phyloP scores from a whole-genome alignment of 805 yeast species.

The Teunomyces kruisii region DNA sequence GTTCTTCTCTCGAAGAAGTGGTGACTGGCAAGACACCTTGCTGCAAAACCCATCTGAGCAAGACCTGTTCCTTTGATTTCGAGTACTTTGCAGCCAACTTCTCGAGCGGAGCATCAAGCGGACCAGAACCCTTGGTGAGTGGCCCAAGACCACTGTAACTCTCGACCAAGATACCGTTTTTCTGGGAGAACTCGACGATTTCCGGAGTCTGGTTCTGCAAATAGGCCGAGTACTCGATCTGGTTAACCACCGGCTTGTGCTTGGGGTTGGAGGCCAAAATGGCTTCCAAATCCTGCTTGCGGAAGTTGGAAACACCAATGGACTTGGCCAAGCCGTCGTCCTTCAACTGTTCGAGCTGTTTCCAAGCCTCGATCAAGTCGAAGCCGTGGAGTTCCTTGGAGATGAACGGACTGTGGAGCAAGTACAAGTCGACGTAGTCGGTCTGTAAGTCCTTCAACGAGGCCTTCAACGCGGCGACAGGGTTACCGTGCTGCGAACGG shows the following conservation, averaged over 20 bases:
- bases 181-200: slow-evolving; percentile 27
- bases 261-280: slow-evolving; percentile 35
- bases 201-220: slow-evolving; percentile 35
- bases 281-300: slow-evolving; percentile 44
- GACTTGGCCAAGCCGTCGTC: slow-evolving; percentile 55
- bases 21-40: slow-evolving; percentile 46
- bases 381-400: slow-evolving; percentile 34
- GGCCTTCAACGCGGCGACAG: slow-evolving; percentile 39
- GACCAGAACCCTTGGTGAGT: slow-evolving; percentile 16
- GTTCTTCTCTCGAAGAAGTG: slow-evolving; percentile 40
- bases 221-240: slow-evolving; percentile 31
- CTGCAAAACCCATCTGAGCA: slow-evolving; percentile 46
- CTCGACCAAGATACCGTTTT: slow-evolving; percentile 24
- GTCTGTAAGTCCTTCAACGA: slow-evolving; percentile 39
- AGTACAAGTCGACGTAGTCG: slow-evolving; percentile 54
- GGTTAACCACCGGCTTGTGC: slow-evolving; percentile 26
- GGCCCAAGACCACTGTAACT: slow-evolving; percentile 31
- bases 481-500: slow-evolving; percentile 20
- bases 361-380: slow-evolving; percentile 48
- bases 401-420: slow-evolving; percentile 48
- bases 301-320: slow-evolving; percentile 64
- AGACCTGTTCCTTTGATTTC: slow-evolving; percentile 38
- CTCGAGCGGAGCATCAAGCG: slow-evolving; percentile 15
- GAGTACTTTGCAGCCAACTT: slow-evolving; percentile 34
- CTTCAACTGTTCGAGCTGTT: slow-evolving; percentile 45